Evolutionary conservation across 805 yeast genomes (phyloP).

Genomic region (Zygosaccharomyces kombuchaensis): DNA sequence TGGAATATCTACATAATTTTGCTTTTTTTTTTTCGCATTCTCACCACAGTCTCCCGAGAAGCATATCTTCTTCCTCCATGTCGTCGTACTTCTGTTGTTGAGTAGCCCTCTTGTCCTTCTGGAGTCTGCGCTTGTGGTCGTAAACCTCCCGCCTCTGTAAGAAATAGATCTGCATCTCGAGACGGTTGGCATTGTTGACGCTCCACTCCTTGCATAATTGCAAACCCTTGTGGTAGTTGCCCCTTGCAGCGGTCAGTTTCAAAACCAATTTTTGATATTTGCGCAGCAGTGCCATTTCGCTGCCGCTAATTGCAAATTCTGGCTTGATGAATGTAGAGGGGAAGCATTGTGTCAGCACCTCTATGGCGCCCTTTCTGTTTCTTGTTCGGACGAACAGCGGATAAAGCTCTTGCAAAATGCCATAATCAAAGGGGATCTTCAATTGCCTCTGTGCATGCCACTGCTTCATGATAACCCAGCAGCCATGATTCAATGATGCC

Average conservation of each 20-base stretch:
- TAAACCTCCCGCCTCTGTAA: conserved; percentile 7
- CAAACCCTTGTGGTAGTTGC: conserved; percentile 13
- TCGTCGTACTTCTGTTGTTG: conserved; percentile 19
- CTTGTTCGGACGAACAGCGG: conserved; percentile 13
- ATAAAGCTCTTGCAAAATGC: conserved; percentile 17
- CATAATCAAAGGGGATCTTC: conserved; percentile 20
- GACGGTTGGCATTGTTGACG: conserved; percentile 13
- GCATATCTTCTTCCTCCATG: conserved; percentile 29
- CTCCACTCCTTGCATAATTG: conserved; percentile 26
- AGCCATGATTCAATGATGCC: conserved; percentile 16
- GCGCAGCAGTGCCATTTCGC: conserved; percentile 13
- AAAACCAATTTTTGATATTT: conserved; percentile 24
- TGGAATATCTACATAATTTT: conserved; percentile 9
- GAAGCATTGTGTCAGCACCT: conserved; percentile 13
- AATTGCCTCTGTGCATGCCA: conserved; percentile 19
- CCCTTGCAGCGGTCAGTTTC: conserved; percentile 16
- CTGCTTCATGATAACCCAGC: conserved; percentile 25
- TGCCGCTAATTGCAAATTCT: conserved; percentile 2
- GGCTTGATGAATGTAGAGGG: conserved; percentile 12
- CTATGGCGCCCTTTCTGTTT: conserved; percentile 20
- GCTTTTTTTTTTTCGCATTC: neutral
- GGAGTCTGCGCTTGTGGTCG: conserved; percentile 7
- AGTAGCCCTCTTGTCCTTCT: conserved; percentile 5
- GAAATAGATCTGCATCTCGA: conserved; percentile 13
- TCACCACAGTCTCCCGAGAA: conserved; percentile 33